Base-by-base conservation (phyloP, 352 stramenopile genomes). In the Thalassiosira hispida region DNA sequence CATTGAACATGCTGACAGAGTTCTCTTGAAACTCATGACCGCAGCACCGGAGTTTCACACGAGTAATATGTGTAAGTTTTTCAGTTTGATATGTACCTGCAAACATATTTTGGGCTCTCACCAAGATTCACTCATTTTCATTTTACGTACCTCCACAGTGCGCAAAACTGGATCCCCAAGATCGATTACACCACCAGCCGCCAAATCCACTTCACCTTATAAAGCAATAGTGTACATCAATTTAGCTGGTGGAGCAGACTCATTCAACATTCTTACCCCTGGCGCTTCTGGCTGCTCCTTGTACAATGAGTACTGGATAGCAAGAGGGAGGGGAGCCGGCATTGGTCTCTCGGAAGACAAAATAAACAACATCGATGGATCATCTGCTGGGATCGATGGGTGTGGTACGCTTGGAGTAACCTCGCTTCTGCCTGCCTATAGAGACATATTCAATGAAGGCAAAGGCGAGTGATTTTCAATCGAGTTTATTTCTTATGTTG, bases 181-280 rank as follows among this genome's bases (percentile, higher is more conserved):
- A 74, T 8, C 74, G 8, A 51, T 75, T 8, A 72, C 71, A 61
- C 56, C 51, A 38, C 29, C 63, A 3, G 40, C 59, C 46, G 16
- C 29, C 14, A 75, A 73, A 9, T 79, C 76, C 23, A 64, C 52
- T 33, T 52, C 61, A 25, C 68, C 63, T 5, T 93, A 90, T 60
- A 90, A 92, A 77, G 87, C 84, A 3, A 73, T 92, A 31, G 79
- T 92, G 1, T 80, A 85, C 56, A 65, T 93, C 12, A 81, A 84
- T 44, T 57, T 92, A 14, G 47, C 61, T 42, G 85, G 85, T 20
- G 87, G 79, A 8, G 63, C 61, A 14, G 87, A 93, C 52, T 84
- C 75, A 2, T 91, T 86, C 61, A 91, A 89, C 33, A 59, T 91
- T 62, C 51, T 93, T 25, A 84, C 86, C 11, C 87, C 87, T 33